Conservation (phyloP, 2,329 filamentous ascomycete species). For the Penicillium thymicola region DNA sequence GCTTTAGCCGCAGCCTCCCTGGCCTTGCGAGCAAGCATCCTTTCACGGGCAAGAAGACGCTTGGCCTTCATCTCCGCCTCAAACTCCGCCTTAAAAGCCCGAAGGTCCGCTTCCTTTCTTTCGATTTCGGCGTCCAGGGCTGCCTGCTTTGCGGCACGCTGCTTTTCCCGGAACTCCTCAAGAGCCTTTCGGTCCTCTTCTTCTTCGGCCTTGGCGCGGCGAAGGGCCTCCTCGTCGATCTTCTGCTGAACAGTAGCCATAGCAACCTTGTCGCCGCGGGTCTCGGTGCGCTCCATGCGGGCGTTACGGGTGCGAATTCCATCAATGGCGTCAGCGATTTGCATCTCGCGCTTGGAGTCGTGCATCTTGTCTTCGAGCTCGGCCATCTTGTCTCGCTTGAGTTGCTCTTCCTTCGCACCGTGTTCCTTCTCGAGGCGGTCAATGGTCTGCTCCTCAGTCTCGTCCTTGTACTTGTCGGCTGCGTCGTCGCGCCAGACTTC, state of each 20-base stretch:
- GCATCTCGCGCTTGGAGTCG: conserved; percentile 94
- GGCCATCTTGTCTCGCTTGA: conserved; percentile 87
- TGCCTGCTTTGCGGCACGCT: neutral
- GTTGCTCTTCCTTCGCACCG: conserved; percentile 58
- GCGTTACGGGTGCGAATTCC: conserved; percentile 93
- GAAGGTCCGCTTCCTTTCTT: too few species aligned
- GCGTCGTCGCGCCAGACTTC: conserved; percentile 80
- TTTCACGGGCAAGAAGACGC: too few species aligned
- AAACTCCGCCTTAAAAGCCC: too few species aligned
- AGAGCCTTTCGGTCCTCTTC: conserved; percentile 34
- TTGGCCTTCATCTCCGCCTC: too few species aligned
- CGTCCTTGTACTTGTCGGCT: conserved; percentile 52
- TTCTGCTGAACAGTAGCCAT: conserved; percentile 52
- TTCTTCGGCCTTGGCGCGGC: conserved; percentile 62
- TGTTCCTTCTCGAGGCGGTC: conserved; percentile 79
- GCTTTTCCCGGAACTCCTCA: neutral
- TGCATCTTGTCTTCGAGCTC: conserved; percentile 90
- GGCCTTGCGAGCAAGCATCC: too few species aligned
- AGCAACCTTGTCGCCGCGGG: conserved; percentile 58
- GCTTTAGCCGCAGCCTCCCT: too few species aligned
- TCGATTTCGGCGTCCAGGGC: too few species aligned
- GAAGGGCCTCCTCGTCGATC: neutral
- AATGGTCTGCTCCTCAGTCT: conserved; percentile 82
- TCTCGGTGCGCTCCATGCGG: conserved; percentile 71
- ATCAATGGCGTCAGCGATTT: conserved; percentile 89